Evolutionary conservation across 2,329 filamentous ascomycete species (phyloP), one percentile per base, ranked within the genome.

Genomic region (Xylaria polymorpha): DNA sequence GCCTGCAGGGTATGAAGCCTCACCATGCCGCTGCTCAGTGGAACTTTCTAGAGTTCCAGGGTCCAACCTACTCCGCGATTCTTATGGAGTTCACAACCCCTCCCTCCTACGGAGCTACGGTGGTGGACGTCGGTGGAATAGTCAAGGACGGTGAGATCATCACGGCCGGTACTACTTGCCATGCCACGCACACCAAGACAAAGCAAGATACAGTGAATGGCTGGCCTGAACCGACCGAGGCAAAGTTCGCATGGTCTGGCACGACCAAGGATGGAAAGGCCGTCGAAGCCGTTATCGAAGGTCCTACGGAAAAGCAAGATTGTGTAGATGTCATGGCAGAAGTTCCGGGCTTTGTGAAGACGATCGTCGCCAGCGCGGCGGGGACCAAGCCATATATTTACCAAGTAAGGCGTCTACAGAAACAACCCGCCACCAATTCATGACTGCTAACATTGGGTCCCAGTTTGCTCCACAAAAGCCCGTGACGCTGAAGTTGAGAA

Each of bases 381-480:
- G 96, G 96, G 71, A 97, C 96, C 35, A 96, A 94, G 85, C 96
- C 96, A 5, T 99, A 98, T 81, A 98, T 99, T 76, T 99, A 98
- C 83, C 96, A 97, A 87, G 93, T 94, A 81, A 67, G 64, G 65
- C 10, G 1, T 15, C 51, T 7, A 12, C 20, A n/a, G 18, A 44
- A 10, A 51, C 4, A 15, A 35, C 32, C 15, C 6, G 3, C 10
- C n/a, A 41, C 58, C 44, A 60, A 46, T 46, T 55, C 39, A 18
- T 18, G 12, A 46, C 50, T 48, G 18, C 59, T 73, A 56, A 66
- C 37, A 77, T 75, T 73, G 57, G 72, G 61, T n/a, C 5, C 20
- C 72, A 97, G 92, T 98, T 91, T 81, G 86, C 86, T 20, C 91
- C 92, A 43, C 82, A 84, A 69, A 82, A 86, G 76, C 86, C 86